Evolutionary conservation across 306 rosid species (phyloP).

Genomic region (Alnus rubra): DNA sequence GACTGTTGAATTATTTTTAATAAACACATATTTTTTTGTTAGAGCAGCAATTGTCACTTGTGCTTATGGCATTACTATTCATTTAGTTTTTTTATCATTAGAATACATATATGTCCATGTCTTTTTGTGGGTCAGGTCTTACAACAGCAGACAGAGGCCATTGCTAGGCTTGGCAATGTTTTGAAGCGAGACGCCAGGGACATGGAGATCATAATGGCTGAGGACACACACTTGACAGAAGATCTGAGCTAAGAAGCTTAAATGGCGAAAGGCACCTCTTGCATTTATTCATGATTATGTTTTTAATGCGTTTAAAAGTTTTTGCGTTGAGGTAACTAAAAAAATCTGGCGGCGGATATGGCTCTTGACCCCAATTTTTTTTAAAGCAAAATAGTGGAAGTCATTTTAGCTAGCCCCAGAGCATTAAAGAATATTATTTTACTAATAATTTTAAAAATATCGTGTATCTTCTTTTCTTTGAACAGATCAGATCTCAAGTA

Average conservation of each 20-base stretch:
- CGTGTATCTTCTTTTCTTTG: background rate
- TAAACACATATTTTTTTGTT: background rate
- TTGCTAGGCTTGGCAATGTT: slow-evolving; percentile 85
- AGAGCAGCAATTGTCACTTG: background rate
- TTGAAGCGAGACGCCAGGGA: slow-evolving; percentile 87
- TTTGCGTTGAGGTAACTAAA: background rate
- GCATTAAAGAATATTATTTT: background rate
- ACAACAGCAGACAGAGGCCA: slow-evolving; percentile 93
- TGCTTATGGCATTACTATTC: background rate
- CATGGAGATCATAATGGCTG: slow-evolving; percentile 86
- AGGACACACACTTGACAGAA: slow-evolving; percentile 46
- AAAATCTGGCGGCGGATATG: background rate
- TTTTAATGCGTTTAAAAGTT: background rate
- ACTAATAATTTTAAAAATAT: background rate
- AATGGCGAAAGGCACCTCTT: background rate
- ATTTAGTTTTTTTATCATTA: background rate
- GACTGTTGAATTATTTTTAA: background rate
- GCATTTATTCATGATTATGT: background rate
- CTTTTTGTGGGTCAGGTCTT: slow-evolving; percentile 62
- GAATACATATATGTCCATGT: background rate
- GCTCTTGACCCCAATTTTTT: background rate
- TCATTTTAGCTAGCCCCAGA: background rate
- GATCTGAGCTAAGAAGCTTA: slow-evolving; percentile 23
- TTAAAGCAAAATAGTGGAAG: background rate
- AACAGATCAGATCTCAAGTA: background rate